Evolutionary conservation across 2,329 filamentous ascomycete genomes (phyloP).

Genomic region (Dothistroma pini): DNA sequence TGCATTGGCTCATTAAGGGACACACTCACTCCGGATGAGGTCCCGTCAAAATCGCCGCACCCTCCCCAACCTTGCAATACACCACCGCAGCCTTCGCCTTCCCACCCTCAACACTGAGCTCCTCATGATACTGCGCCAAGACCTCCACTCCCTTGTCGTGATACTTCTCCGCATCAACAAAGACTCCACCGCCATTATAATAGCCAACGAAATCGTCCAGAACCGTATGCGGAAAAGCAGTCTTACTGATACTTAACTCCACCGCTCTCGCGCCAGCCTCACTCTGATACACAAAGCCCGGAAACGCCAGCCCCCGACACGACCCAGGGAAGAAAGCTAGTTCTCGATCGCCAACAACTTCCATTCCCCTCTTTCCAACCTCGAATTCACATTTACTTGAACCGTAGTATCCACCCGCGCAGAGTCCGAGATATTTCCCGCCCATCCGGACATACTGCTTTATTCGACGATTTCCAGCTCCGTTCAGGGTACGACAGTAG

Average conservation of each 20-base stretch:
- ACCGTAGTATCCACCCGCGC: constrained; percentile 92
- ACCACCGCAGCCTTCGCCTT: constrained; percentile 73
- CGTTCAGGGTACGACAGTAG: constrained; percentile 85
- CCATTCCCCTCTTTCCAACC: constrained; percentile 72
- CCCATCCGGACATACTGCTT: constrained; percentile 79
- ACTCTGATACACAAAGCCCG: constrained; percentile 85
- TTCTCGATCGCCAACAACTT: constrained; percentile 82
- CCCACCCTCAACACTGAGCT: constrained; percentile 72
- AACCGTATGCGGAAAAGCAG: constrained; percentile 52
- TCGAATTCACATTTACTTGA: constrained; percentile 83
- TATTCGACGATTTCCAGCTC: constrained; percentile 80
- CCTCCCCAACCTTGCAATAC: constrained; percentile 77
- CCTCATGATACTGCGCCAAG: constrained; percentile 73
- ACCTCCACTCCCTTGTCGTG: constrained; percentile 68
- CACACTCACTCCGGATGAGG: constrained; percentile 81
- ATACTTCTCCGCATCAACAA: constrained; percentile 70
- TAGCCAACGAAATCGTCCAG: constrained; percentile 69
- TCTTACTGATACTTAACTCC: constrained; percentile 61
- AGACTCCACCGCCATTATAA: constrained; percentile 92
- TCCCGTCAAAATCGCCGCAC: constrained; percentile 74
- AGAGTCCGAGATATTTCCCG: constrained; percentile 84
- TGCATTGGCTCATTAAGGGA: background rate
- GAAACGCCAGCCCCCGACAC: constrained; percentile 82
- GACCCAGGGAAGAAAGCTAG: constrained; percentile 82
- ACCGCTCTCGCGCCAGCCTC: constrained; percentile 78